Evolutionary conservation across 495 filamentous ascomycete genomes (phyloP), one percentile per base, ranked within the genome.

Genomic region (Entonaema liquescens): DNA sequence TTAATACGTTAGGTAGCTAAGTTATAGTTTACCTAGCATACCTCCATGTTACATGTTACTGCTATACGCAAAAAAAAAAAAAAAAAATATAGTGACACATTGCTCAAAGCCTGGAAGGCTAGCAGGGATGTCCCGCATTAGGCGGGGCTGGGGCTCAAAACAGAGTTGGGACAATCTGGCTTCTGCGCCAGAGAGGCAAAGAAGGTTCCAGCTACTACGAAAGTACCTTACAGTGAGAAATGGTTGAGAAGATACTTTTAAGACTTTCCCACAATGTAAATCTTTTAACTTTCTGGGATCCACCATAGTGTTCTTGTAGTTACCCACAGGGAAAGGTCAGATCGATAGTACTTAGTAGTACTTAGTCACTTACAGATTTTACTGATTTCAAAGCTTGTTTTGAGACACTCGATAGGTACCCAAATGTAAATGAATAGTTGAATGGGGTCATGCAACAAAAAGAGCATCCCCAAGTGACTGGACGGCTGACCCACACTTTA

Each of bases 401-500:
- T n/a, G n/a, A n/a, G n/a, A n/a, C n/a, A n/a, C n/a, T n/a, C n/a
- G n/a, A n/a, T 11, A 56, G 31, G 55, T 58, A 58, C 0, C 21
- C 25, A 26, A 9, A 56, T 19, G 53, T 31, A 59, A n/a, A n/a
- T n/a, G n/a, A n/a, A n/a, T n/a, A n/a, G 25, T 36, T 49, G 35
- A 64, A 35, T 33, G 44, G 63, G 36, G 59, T 58, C 28, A 65
- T 65, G 55, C 47, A 65, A 15, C 40, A 64, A 59, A 64, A 38
- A 36, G 52, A 56, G 9, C 66, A 38, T 31, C 38, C 58, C 31
- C 47, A 60, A n/a, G n/a, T n/a, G n/a, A n/a, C 47, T 71, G 64
- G 69, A 52, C 69, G n/a, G 26, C 25, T 47, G 70, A 73, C 65
- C 70, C 70, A 73, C 70, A 59, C 62, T 74, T 74, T 74, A 66